A percentile compares a stretch with the other conserved stretches of the same genome.
Conservation (phyloP, 768 basidiomycete genomes). For the Boletus reticuloceps region DNA sequence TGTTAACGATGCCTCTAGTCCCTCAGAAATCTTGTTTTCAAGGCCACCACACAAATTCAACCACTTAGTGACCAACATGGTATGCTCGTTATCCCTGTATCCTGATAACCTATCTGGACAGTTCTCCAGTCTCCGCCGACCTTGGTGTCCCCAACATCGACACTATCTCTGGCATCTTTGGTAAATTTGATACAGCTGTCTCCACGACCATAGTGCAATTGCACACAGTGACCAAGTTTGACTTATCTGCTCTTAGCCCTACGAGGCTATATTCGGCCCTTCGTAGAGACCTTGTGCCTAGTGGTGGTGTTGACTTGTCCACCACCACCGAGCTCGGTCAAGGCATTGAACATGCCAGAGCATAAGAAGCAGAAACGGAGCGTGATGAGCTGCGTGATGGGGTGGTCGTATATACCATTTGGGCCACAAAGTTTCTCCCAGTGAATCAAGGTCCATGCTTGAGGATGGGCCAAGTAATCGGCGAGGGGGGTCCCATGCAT, state of each 20-base stretch:
- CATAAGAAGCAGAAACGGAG: background rate
- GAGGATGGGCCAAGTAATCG: too few species aligned
- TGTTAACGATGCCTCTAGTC: background rate
- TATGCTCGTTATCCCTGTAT: background rate
- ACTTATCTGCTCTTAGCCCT: too few species aligned
- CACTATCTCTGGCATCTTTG: background rate
- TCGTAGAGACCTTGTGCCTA: too few species aligned
- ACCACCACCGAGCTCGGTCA: constrained; percentile 75
- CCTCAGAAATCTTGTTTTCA: background rate
- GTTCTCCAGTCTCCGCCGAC: too few species aligned
- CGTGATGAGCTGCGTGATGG: constrained; percentile 45
- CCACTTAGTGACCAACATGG: background rate
- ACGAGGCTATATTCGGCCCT: too few species aligned
- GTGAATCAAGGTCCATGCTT: too few species aligned
- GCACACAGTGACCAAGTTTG: too few species aligned
- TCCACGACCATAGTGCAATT: too few species aligned
- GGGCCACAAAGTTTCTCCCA: constrained; percentile 44
- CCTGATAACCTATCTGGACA: too few species aligned
- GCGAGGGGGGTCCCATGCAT: too few species aligned
- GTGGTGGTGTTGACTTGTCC: constrained; percentile 60
- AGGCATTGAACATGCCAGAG: constrained; percentile 37
- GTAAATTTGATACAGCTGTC: too few species aligned
- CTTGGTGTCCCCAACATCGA: background rate
- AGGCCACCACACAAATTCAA: background rate
- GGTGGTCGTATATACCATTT: constrained; percentile 55